Evolutionary conservation across 768 basidiomycete species (phyloP).

Genomic region (Macrolepiota fuliginosa): DNA sequence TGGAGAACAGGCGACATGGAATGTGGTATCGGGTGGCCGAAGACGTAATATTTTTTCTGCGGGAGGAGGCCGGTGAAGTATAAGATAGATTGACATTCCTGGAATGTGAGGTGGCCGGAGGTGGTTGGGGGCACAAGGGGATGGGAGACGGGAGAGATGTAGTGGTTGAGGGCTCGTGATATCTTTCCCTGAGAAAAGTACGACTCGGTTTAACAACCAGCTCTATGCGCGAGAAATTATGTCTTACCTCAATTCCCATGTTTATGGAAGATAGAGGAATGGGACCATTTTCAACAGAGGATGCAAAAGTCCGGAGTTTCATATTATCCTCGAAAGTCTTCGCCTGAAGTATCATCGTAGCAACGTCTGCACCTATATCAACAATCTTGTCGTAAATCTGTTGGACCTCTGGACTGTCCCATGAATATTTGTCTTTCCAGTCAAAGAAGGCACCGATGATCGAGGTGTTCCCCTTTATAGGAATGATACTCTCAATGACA

Average conservation of each 20-base stretch:
- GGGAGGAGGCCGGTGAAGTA: constrained; percentile 63
- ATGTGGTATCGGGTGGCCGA: constrained; percentile 67
- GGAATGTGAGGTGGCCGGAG: constrained; percentile 72
- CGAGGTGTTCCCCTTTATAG: constrained; percentile 53
- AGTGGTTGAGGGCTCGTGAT: constrained; percentile 67
- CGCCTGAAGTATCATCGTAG: constrained; percentile 72
- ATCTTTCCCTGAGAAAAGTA: constrained; percentile 53
- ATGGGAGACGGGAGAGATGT: constrained; percentile 75
- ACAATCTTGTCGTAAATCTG: constrained; percentile 50
- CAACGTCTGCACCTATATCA: constrained; percentile 58
- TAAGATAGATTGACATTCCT: constrained; percentile 63
- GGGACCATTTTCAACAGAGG: constrained; percentile 30
- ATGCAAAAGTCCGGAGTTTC: constrained; percentile 54
- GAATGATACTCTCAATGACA: constrained; percentile 43
- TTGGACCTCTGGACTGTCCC: constrained; percentile 53
- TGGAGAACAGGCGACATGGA: constrained; percentile 78
- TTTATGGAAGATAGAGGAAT: constrained; percentile 78
- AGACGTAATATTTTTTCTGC: constrained; percentile 58
- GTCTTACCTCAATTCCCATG: constrained; percentile 49
- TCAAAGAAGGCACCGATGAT: constrained; percentile 80
- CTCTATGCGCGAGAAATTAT: background rate
- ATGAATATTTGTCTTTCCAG: constrained; percentile 60
- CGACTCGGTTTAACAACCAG: background rate
- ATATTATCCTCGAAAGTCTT: constrained; percentile 59
- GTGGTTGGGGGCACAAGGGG: constrained; percentile 67